Percentiles rank a stretch among this genome's conserved stretches.
phyloP scores from a whole-genome alignment of 495 filamentous ascomycete genomes.

The Penicillium coffeae region DNA sequence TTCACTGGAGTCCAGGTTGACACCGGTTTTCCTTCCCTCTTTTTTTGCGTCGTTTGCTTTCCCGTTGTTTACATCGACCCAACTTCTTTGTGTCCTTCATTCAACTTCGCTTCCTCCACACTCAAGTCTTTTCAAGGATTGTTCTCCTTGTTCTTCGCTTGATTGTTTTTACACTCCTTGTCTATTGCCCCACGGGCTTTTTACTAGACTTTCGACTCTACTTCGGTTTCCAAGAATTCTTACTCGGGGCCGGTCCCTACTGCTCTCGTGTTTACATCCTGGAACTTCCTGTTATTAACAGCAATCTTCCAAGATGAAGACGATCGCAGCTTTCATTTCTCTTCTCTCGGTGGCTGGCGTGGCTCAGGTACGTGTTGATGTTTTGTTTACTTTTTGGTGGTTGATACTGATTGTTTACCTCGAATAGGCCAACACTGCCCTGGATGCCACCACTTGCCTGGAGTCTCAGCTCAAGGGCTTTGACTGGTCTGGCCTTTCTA shows the following conservation, averaged over 20 bases:
- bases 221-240: neutral
- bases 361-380: conserved; percentile 6
- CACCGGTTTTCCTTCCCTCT: neutral
- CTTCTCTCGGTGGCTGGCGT: conserved; percentile 28
- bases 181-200: too few species aligned
- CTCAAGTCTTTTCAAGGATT: neutral
- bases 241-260: neutral
- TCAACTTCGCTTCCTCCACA: neutral
- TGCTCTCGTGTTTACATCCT: neutral
- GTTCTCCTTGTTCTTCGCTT: conserved; percentile 2
- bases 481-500: conserved; percentile 60
- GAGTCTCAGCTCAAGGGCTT: conserved; percentile 62
- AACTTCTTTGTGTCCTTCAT: conserved; percentile 10
- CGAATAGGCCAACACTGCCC: too few species aligned
- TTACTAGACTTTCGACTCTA: conserved; percentile 1
- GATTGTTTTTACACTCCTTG: neutral
- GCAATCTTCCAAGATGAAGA: conserved; percentile 26
- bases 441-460: conserved; percentile 63
- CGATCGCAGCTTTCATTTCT: conserved; percentile 20
- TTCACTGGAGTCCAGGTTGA: neutral
- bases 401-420: neutral
- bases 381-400: neutral
- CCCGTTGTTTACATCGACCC: conserved; percentile 1
- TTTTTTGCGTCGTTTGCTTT: neutral
- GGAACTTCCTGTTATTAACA: neutral